phyloP scores from a whole-genome alignment of 768 basidiomycete species.

The Amanita phalloides region DNA sequence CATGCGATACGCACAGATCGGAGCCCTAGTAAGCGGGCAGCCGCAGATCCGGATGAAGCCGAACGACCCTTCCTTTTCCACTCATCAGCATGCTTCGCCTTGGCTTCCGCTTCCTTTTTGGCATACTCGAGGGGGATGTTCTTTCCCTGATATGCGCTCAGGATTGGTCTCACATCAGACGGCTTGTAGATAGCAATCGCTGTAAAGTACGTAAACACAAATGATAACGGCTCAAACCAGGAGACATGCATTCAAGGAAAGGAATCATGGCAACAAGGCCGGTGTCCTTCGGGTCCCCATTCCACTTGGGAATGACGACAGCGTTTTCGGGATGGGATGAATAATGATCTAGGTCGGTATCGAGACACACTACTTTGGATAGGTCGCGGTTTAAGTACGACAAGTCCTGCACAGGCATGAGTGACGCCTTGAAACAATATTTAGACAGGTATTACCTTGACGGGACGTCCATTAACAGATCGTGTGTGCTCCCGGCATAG shows the following conservation, averaged over 20 bases:
- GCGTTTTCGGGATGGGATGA: conserved; percentile 83
- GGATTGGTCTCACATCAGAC: conserved; percentile 77
- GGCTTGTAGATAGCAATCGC: conserved; percentile 91
- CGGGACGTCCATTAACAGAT: conserved; percentile 67
- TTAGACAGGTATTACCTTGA: conserved; percentile 48
- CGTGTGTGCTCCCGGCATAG: conserved; percentile 92
- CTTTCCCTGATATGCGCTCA: conserved; percentile 79
- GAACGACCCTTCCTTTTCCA: conserved; percentile 61
- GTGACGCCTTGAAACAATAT: background rate
- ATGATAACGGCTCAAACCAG: background rate
- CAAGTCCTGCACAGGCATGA: conserved; percentile 47
- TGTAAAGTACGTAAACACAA: conserved; percentile 17
- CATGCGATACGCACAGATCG: conserved; percentile 13
- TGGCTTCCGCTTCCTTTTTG: conserved; percentile 77
- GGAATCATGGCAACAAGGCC: conserved; percentile 91
- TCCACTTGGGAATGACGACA: conserved; percentile 78
- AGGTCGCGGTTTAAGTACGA: conserved; percentile 93
- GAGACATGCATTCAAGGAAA: conserved; percentile 81
- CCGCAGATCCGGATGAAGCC: conserved; percentile 21
- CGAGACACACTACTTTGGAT: conserved; percentile 79
- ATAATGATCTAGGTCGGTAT: conserved; percentile 73
- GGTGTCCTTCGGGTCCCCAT: conserved; percentile 55
- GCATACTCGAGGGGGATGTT: conserved; percentile 86
- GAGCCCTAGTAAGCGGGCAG: conserved; percentile 31
- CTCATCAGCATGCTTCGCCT: conserved; percentile 66